phyloP scores from a whole-genome alignment of 352 stramenopile species.

The Phytopythium helicoides region DNA sequence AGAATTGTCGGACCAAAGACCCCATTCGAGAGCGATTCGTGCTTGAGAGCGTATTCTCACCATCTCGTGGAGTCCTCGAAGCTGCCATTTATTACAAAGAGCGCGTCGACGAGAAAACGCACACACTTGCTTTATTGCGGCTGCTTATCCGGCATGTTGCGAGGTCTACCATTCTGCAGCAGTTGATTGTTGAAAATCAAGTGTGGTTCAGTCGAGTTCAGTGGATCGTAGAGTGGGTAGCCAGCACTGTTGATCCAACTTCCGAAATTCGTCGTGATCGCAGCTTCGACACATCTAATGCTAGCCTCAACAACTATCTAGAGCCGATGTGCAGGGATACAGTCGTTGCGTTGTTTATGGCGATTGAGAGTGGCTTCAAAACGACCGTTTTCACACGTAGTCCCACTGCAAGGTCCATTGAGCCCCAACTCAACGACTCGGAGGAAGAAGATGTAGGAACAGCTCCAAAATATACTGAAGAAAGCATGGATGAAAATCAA shows the following conservation, averaged over 20 bases:
- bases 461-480: too few species aligned
- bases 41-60: constrained; percentile 44
- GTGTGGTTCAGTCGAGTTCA: constrained; percentile 28
- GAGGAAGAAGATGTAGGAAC: too few species aligned
- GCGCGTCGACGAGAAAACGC: constrained; percentile 40
- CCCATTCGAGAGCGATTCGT: not conserved
- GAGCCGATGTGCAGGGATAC: too few species aligned
- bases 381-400: too few species aligned
- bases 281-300: not conserved
- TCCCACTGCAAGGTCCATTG: too few species aligned
- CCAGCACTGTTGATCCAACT: constrained; percentile 37
- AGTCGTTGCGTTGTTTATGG: too few species aligned
- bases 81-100: constrained; percentile 64
- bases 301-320: too few species aligned
- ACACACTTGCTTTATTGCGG: constrained; percentile 46
- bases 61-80: constrained; percentile 50
- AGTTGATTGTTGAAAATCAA: constrained; percentile 32
- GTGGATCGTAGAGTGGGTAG: constrained; percentile 55
- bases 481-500: too few species aligned
- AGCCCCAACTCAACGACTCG: too few species aligned
- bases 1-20: constrained; percentile 5
- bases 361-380: too few species aligned
- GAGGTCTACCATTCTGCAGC: constrained; percentile 26
- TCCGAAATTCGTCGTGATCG: constrained; percentile 13
- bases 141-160: constrained; percentile 37